Conservation (phyloP, 148 eudicot genomes). For the Oxyria digyna region DNA sequence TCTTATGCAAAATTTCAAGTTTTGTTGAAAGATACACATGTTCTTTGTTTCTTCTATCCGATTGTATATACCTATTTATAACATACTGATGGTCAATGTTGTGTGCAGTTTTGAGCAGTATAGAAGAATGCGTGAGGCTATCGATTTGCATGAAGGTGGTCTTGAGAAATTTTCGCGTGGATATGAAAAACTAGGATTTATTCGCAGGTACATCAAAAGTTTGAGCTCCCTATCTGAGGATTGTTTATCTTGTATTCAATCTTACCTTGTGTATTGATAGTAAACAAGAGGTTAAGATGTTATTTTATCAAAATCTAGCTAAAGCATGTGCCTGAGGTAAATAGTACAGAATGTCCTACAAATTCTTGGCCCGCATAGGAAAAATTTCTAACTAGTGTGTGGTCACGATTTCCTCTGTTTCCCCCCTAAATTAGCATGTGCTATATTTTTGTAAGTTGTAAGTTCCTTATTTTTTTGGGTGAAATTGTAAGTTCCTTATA, state of each 20-base stretch:
- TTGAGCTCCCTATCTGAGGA: background rate
- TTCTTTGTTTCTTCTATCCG: background rate
- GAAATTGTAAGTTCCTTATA: background rate
- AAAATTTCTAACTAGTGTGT: background rate
- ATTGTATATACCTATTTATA: background rate
- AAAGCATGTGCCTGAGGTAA: too few relatives aligned
- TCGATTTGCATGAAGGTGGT: constrained; percentile 85
- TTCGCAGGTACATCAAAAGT: constrained; percentile 40
- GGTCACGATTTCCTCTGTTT: background rate
- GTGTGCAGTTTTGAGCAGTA: constrained; percentile 51
- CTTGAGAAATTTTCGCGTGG: constrained; percentile 88
- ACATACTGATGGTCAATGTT: background rate
- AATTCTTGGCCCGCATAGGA: background rate
- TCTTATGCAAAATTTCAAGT: background rate
- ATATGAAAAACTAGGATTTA: constrained; percentile 86
- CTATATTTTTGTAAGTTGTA: background rate
- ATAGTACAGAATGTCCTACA: background rate
- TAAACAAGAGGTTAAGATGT: background rate
- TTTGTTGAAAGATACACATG: background rate
- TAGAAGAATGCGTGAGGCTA: constrained; percentile 67
- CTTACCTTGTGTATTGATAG: background rate
- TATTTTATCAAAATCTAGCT: too few relatives aligned
- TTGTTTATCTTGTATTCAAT: background rate
- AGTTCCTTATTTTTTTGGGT: too few relatives aligned
- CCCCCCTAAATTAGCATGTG: background rate